Conservation (phyloP, 108 stramenopile species). For the Discostella stelligeroides region DNA sequence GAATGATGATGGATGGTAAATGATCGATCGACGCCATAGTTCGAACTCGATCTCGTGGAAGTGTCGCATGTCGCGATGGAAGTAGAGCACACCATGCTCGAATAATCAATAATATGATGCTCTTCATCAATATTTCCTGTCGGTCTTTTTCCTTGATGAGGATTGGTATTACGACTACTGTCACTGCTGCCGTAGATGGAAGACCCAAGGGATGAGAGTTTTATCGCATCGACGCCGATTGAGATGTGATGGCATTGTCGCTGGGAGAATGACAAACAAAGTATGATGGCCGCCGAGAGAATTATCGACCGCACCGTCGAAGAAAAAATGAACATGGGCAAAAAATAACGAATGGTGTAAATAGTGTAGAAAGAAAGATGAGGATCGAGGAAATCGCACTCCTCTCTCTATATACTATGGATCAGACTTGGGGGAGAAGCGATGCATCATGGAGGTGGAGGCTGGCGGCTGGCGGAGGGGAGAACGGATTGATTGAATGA, state of each 20-base stretch:
- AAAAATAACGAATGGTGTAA: no score
- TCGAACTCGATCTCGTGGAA: neutral
- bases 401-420: no score
- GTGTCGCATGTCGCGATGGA: constrained; percentile 8
- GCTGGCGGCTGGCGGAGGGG: no score
- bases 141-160: no score
- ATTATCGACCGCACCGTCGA: neutral
- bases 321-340: no score
- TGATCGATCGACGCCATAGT: constrained; percentile 47
- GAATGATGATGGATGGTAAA: constrained; percentile 45
- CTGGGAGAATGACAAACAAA: neutral
- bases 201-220: neutral
- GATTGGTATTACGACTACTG: no score
- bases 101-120: neutral
- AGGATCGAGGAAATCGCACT: no score
- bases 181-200: neutral
- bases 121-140: no score
- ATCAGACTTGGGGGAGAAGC: no score
- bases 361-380: no score
- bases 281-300: neutral
- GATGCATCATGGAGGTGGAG: no score
- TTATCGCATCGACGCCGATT: neutral
- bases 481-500: no score
- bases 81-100: neutral
- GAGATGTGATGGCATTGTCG: neutral